Base-by-base conservation (phyloP, 1,139 yeast species). In the Pichia terricola region DNA sequence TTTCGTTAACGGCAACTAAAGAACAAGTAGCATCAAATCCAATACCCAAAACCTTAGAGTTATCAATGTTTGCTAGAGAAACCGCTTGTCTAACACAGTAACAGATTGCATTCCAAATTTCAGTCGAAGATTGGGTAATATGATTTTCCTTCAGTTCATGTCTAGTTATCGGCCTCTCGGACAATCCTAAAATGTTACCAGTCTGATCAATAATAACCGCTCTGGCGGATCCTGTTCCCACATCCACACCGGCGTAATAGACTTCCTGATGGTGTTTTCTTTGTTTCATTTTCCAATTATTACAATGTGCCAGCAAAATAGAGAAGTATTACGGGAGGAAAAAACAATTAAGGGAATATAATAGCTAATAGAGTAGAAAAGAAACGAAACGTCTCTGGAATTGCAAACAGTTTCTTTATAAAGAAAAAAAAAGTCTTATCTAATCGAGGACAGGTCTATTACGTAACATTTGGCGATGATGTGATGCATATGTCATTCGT, bases 11-110 rank as follows among this genome's bases (percentile, higher is more conserved):
- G 1, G 80, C 96, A 27, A 88, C 96, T 49, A 91, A 70, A 1
- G 97, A 91, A 64, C 98, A 91, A 28, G 98, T 91, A 31, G 96
- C 98, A 64, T 91, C 98, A 56, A 89, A 91, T 1, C 97, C 97
- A 53, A 91, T 77, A 46, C 97, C 98, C 56, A 73, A 75, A 35
- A 91, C 82, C 26, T 71, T 70, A 4, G 66, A 57, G 1, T 85
- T 79, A 43, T 81, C 81, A 37, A 88, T 77, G 3, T 81, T 82
- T 5, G 94, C 75, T 46, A 87, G 95, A 31, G 79, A 66, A 35
- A 89, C 64, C 45, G 87, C 81, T 26, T 77, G 69, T 56, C 77
- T 78, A 45, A 86, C 91, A 68, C 96, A 86, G 65, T 72, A 77
- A 58, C 95, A 82, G 52, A 89, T 81, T 39, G 91, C 77, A 46